Evolutionary conservation across 2,329 filamentous ascomycete genomes (phyloP).

Genomic region (Colletotrichum truncatum): DNA sequence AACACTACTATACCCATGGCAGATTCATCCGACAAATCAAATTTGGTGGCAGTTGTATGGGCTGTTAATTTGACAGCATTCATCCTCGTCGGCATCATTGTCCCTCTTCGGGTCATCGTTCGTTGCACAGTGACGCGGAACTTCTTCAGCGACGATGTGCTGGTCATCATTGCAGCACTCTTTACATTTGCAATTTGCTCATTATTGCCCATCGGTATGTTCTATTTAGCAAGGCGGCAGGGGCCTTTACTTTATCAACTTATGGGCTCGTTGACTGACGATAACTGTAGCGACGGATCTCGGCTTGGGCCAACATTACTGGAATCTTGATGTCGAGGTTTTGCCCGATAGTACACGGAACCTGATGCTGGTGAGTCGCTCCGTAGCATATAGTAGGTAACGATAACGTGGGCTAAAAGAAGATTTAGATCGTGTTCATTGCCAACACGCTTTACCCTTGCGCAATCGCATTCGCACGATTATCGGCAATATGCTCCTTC

Average conservation of each 20-base stretch:
- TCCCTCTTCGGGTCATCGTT: constrained; percentile 15
- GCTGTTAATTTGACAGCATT: constrained; percentile 25
- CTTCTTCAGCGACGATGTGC: constrained; percentile 27
- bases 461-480: constrained; percentile 11
- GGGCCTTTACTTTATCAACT: too few relatives aligned
- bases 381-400: fast-evolving
- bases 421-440: constrained; percentile 13
- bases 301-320: constrained; percentile 22
- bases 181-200: constrained; percentile 26
- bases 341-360: not conserved
- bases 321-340: constrained; percentile 1
- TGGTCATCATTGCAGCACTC: constrained; percentile 23
- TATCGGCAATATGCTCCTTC: constrained; percentile 15
- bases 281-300: constrained; percentile 6
- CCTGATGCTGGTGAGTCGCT: not conserved
- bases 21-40: not conserved
- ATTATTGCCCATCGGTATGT: constrained; percentile 15
- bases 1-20: not conserved
- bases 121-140: constrained; percentile 22
- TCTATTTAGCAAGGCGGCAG: too few relatives aligned
- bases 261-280: not conserved
- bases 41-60: constrained; percentile 18
- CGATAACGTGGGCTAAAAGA: not conserved
- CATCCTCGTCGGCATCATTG: constrained; percentile 16
- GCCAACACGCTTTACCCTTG: constrained; percentile 17